A percentile compares a stretch with the other conserved stretches of the same genome.
Conservation (phyloP, 177 flowering plant genomes). For the Vitis hybrid region DNA sequence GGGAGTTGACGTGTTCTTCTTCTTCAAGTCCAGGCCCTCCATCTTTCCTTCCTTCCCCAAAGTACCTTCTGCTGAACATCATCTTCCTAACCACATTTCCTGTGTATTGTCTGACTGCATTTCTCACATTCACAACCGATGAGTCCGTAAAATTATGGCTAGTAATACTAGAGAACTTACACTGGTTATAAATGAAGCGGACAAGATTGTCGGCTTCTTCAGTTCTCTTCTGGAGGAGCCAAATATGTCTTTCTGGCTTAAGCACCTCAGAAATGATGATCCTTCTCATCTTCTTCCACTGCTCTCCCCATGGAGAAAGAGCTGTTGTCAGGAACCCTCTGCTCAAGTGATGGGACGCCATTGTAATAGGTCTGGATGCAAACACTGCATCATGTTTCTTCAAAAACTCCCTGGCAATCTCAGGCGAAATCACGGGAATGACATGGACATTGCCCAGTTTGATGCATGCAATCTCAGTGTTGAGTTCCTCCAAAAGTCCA, state of each 20-base stretch:
- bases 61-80: too few relatives aligned
- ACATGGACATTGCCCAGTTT: constrained; percentile 43
- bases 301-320: constrained; percentile 25
- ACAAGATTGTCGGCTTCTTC: constrained; percentile 37
- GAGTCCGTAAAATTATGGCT: too few relatives aligned
- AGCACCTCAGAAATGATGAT: constrained; percentile 20
- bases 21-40: constrained; percentile 23
- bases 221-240: constrained; percentile 23
- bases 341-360: constrained; percentile 29
- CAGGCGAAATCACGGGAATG: constrained; percentile 45
- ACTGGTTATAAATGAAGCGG: constrained; percentile 10
- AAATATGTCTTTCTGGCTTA: constrained; percentile 10
- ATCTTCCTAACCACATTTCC: too few relatives aligned
- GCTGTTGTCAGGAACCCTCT: constrained; percentile 23
- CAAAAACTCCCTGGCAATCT: constrained; percentile 42
- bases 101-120: too few relatives aligned
- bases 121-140: too few relatives aligned
- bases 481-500: too few relatives aligned
- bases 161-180: background rate
- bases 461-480: constrained; percentile 43
- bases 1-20: constrained; percentile 32
- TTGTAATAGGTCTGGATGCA: constrained; percentile 36
- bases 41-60: too few relatives aligned
- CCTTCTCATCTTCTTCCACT: constrained; percentile 44
- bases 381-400: constrained; percentile 42